Evolutionary conservation across 2,329 filamentous ascomycete genomes (phyloP), one percentile per base, ranked within the genome.

Genomic region (Ciborinia camelliae): DNA sequence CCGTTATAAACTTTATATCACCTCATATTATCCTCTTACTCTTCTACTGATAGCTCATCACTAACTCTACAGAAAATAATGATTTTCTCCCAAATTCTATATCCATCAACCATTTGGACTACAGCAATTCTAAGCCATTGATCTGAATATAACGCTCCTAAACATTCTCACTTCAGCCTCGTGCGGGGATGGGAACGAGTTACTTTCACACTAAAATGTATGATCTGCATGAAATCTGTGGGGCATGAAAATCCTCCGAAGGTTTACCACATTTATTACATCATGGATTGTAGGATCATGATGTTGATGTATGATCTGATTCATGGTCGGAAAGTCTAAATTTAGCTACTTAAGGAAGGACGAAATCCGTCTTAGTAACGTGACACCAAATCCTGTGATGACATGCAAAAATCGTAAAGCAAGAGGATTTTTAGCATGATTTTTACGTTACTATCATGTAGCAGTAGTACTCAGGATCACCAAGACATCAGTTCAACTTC

Each of bases 251-350:
- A 45, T 47, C 28, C 54, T 58, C 54, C 28, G 41, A 58, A 45
- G 8, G 20, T 32, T 23, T 35, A 23, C 6, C 2, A 35, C 23
- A 30, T 41, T 10, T 1, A n/a, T n/a, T n/a, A 23, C 6, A 2
- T 52, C 23, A 30, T 41, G 18, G 3, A 30, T 41, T 10, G 3
- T 32, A 45, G 43, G 43, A 23, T 47, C 43, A 45, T 45, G 43
- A 10, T n/a, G n/a, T n/a, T n/a, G n/a, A n/a, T n/a, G n/a, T 23
- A 2, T 7, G 5, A 8, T 45, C 43, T n/a, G n/a, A n/a, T n/a
- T n/a, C n/a, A n/a, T n/a, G n/a, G n/a, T 14, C 43, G n/a, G n/a
- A 47, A 23, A 23, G 18, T 57, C 54, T 57, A 57, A 57, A 45
- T 45, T 45, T 57, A 45, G 54, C 28, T 20, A 1, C 32, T 12